These are phyloP conservation scores for Phalaenopsis equestris DNA, from an alignment of 106 monocot species.

Conservation along the genomic window DNA sequence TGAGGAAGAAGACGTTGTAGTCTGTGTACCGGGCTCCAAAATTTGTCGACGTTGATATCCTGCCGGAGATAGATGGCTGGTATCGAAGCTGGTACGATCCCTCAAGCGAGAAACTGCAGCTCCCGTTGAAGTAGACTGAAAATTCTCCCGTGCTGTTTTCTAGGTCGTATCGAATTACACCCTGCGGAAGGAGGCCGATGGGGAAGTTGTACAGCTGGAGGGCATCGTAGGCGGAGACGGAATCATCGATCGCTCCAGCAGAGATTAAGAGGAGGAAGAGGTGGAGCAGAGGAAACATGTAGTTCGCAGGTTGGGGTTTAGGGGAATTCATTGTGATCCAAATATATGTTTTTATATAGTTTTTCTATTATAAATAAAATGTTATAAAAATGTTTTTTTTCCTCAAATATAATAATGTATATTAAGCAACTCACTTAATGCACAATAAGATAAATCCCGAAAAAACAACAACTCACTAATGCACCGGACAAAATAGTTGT, in stretches of 20 bases:
- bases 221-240: conserved; percentile 30
- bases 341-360: too few species aligned
- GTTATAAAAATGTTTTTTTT: too few species aligned
- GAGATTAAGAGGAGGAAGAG: not conserved
- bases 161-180: conserved; percentile 44
- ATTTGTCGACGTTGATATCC: conserved; percentile 23
- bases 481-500: too few species aligned
- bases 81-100: conserved; percentile 50
- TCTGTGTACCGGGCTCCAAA: too few species aligned
- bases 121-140: conserved; percentile 37
- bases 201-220: conserved; percentile 56
- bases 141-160: conserved; percentile 39
- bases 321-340: too few species aligned
- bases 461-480: too few species aligned
- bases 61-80: conserved; percentile 41
- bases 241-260: not conserved
- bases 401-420: too few species aligned
- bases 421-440: too few species aligned
- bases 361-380: too few species aligned
- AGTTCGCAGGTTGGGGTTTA: too few species aligned
- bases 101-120: conserved; percentile 49
- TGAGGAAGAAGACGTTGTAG: too few species aligned
- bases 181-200: conserved; percentile 53
- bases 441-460: too few species aligned
- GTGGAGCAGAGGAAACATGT: not conserved